Percentiles rank a stretch among this genome's conserved stretches.
Conservation (phyloP, 768 basidiomycete genomes). For the Russula foetens region DNA sequence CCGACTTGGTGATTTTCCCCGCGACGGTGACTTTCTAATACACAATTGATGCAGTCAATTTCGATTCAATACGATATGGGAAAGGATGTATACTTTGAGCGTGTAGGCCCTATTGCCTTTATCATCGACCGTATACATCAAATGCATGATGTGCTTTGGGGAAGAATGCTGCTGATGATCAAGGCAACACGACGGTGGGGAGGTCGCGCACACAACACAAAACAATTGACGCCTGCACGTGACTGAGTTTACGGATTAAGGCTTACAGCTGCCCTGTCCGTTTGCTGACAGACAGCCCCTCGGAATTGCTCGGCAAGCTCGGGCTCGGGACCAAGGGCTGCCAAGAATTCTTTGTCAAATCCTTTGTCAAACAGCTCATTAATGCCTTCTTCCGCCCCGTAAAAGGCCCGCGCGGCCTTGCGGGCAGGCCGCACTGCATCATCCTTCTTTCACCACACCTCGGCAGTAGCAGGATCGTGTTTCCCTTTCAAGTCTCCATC, state of each 20-base stretch:
- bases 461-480: neutral
- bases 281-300: too few relatives aligned
- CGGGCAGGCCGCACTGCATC: neutral
- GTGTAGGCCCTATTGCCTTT: constrained; percentile 82
- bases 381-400: constrained; percentile 1
- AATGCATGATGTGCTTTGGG: constrained; percentile 61
- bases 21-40: constrained; percentile 73
- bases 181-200: neutral
- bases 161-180: neutral
- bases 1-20: constrained; percentile 87
- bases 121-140: constrained; percentile 87
- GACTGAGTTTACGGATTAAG: too few relatives aligned
- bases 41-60: neutral
- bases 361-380: neutral
- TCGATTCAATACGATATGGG: neutral
- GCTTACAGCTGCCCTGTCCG: too few relatives aligned
- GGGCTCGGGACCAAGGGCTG: neutral
- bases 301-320: too few relatives aligned
- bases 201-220: too few relatives aligned
- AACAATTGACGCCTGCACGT: too few relatives aligned
- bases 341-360: neutral
- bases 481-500: neutral
- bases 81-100: constrained; percentile 57
- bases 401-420: neutral
- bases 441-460: neutral